Evolutionary conservation across 2,329 filamentous ascomycete genomes (phyloP), one percentile per base, ranked within the genome.

Genomic region (Ophiognomonia clavigignenti-juglandacearum): DNA sequence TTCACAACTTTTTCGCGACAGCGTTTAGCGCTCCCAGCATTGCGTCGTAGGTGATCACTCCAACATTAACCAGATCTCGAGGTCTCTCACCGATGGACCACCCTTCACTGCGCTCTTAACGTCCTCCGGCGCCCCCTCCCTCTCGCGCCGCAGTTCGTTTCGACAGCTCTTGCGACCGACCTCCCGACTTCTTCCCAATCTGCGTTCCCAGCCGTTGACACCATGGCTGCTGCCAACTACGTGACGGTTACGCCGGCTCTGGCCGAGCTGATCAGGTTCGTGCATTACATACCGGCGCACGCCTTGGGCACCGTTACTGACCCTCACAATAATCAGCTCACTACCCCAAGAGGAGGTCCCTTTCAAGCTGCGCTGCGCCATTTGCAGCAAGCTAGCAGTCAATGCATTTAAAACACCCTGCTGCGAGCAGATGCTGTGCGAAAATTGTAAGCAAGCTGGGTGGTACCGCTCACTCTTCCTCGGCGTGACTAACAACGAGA

Each of bases 351-450:
- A 92, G 59, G 88, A 93, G 53, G 90, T 96, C 48, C 93, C 93
- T n/a, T 89, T 91, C 60, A 96, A 96, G 74, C 78, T 98, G 54
- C 86, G 91, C 68, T 98, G 93, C 73, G 89, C 89, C 43, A 88
- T 89, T 57, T 98, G 93, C 70, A 93, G 86, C 70, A 90, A 88
- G 65, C 76, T 97, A 49, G 91, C 90, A 24, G 74, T 95, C 54
- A 95, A 96, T 64, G 88, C 92, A 8, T 95, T 89, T 64, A 87
- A 91, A 54, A 75, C 96, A 23, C 88, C 91, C 2, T 98, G 93
- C 69, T 98, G 93, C 66, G 93, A 96, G 61, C 92, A 95, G 63
- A 85, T 87, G 34, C 95, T 97, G 49, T 97, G 93, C 73, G 86
- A 92, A 61, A 78, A 74, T 55, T 98, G 93, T 96, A 72, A 61